Evolutionary conservation across 2,329 filamentous ascomycete genomes (phyloP), one percentile per base, ranked within the genome.

Genomic region (Parascedosporium putredinis): DNA sequence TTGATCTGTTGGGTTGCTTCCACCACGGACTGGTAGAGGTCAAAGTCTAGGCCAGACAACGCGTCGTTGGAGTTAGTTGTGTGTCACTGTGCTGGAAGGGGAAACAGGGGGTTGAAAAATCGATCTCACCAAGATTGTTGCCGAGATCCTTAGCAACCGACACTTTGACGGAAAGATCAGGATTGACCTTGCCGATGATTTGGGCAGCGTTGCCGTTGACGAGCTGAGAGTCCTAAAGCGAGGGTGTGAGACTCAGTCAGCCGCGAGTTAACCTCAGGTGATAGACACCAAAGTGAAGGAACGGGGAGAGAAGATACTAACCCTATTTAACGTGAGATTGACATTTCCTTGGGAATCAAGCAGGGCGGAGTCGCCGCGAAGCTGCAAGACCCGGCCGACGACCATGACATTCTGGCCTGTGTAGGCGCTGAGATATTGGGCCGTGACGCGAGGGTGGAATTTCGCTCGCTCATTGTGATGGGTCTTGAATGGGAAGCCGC

Each of bases 1-100:
- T 84, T 86, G 62, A 88, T 80, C 46, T 82, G 78, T 67, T 96
- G 90, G 29, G 88, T 93, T 31, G 81, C 83, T 51, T 96, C 86
- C 14, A 95, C 90, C 3, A 96, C 85, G 0, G 84, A 79, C 51
- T 87, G 81, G 53, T 82, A 84, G 29, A 88, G 76, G 49, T 74
- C 75, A 65, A 86, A 87, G 67, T 96, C 89, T 91, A n/a, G n/a
- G n/a, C n/a, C n/a, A n/a, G n/a, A n/a, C n/a, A n/a, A n/a, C n/a
- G n/a, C n/a, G n/a, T n/a, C n/a, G n/a, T n/a, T n/a, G n/a, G n/a
- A n/a, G n/a, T n/a, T n/a, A n/a, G n/a, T n/a, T n/a, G n/a, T n/a
- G n/a, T n/a, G n/a, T n/a, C n/a, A n/a, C n/a, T n/a, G n/a, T n/a
- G n/a, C n/a, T n/a, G n/a, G n/a, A n/a, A 42, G 43, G 36, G 36